Conservation (phyloP, 345 rosid genomes). For the Eucalyptus marginata region DNA sequence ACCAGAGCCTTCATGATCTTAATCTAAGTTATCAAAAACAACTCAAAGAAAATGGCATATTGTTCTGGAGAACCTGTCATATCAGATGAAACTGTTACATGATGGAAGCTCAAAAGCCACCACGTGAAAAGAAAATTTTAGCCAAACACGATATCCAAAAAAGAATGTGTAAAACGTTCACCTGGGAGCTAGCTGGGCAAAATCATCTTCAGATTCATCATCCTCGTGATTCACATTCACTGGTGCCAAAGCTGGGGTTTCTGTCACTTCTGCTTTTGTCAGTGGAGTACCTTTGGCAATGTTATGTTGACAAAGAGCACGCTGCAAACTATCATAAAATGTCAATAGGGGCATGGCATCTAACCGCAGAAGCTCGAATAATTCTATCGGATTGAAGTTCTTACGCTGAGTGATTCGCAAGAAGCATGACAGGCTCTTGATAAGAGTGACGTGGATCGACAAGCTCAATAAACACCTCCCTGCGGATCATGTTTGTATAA, state of each 20-base stretch:
- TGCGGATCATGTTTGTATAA: background rate
- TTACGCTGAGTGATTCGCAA: slow-evolving; percentile 63
- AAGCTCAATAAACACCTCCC: slow-evolving; percentile 42
- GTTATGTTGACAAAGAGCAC: slow-evolving; percentile 64
- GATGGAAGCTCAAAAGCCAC: too few species aligned
- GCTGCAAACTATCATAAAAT: slow-evolving; percentile 75
- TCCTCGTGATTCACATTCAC: too few species aligned
- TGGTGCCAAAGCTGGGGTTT: background rate
- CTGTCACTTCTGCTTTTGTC: slow-evolving; percentile 6
- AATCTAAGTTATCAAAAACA: background rate
- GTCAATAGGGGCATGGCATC: slow-evolving; percentile 25
- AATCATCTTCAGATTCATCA: too few species aligned
- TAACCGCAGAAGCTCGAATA: background rate
- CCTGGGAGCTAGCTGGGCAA: too few species aligned
- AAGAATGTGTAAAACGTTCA: too few species aligned
- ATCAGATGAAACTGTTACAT: too few species aligned
- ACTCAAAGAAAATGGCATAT: too few species aligned
- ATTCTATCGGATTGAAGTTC: background rate
- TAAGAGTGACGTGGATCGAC: slow-evolving; percentile 79
- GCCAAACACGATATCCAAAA: too few species aligned
- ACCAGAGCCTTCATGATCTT: background rate
- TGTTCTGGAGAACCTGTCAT: too few species aligned
- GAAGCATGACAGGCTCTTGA: slow-evolving; percentile 69
- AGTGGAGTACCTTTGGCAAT: slow-evolving; percentile 44
- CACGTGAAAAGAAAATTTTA: too few species aligned